Percentiles rank a stretch among this genome's conserved stretches.
Conservation (phyloP, 2,329 filamentous ascomycete species). For the Aspergillus glaucus region DNA sequence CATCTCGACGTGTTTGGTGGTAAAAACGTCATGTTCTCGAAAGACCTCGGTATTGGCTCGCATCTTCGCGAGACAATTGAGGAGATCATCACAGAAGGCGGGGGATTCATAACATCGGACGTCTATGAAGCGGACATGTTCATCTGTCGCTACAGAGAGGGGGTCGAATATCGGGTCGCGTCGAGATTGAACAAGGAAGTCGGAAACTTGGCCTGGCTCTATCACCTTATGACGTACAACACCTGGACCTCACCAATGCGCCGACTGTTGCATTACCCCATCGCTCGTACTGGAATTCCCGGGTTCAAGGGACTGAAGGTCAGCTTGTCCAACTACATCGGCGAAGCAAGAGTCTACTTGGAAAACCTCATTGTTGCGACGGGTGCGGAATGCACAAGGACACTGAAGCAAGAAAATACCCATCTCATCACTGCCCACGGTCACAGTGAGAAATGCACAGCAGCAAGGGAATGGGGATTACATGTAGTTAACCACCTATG, state of each 20-base stretch:
- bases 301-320: slow-evolving; percentile 73
- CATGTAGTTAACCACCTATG: slow-evolving; percentile 89
- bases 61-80: slow-evolving; percentile 63
- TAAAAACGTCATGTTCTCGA: slow-evolving; percentile 69
- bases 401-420: slow-evolving; percentile 90
- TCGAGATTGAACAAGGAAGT: slow-evolving; percentile 74
- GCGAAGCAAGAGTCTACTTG: slow-evolving; percentile 85
- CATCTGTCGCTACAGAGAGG: slow-evolving; percentile 81
- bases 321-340: slow-evolving; percentile 92
- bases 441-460: slow-evolving; percentile 85
- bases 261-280: slow-evolving; percentile 81
- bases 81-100: slow-evolving; percentile 64
- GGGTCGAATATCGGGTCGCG: slow-evolving; percentile 68
- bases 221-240: slow-evolving; percentile 82
- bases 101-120: slow-evolving; percentile 60
- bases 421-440: slow-evolving; percentile 89
- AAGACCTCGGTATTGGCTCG: slow-evolving; percentile 64
- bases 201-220: slow-evolving; percentile 90
- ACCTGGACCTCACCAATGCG: slow-evolving; percentile 79
- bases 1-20: slow-evolving; percentile 68
- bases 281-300: slow-evolving; percentile 68
- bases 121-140: slow-evolving; percentile 72
- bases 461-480: slow-evolving; percentile 87
- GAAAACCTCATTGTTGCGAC: slow-evolving; percentile 82
- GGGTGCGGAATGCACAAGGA: slow-evolving; percentile 87